A percentile compares a stretch with the other conserved stretches of the same genome.
Evolutionary conservation across 2,329 filamentous ascomycete genomes (phyloP).

Genomic region (Verticillium nonalfalfae): DNA sequence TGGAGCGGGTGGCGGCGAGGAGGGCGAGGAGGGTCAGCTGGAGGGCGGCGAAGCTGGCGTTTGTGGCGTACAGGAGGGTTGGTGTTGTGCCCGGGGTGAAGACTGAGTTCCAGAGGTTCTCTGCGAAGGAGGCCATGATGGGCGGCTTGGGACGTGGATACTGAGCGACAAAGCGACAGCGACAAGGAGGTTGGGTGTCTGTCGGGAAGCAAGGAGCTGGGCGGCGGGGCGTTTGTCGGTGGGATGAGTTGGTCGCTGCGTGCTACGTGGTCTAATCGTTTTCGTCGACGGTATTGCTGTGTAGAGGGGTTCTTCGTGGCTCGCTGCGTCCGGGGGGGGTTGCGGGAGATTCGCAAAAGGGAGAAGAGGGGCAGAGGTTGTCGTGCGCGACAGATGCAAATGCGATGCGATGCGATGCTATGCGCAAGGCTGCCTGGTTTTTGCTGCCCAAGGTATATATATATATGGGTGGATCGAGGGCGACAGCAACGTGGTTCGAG

Average conservation of each 20-base stretch:
- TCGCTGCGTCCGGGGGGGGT: background rate
- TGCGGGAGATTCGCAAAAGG: background rate
- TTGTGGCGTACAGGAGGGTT: slow-evolving; percentile 82
- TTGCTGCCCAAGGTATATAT: background rate
- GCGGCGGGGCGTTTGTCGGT: background rate
- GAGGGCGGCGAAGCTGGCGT: slow-evolving; percentile 79
- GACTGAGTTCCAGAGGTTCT: slow-evolving; percentile 83
- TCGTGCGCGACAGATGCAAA: background rate
- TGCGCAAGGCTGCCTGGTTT: background rate
- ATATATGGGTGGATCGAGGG: background rate
- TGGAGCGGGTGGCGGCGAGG: slow-evolving; percentile 73
- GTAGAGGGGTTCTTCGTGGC: background rate
- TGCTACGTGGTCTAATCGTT: no score
- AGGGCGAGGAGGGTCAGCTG: slow-evolving; percentile 73
- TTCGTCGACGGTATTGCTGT: no score
- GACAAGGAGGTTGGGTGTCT: no score
- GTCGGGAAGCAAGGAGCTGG: background rate
- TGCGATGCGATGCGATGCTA: background rate
- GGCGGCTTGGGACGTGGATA: background rate
- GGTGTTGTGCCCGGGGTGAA: slow-evolving; percentile 90
- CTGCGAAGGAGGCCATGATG: slow-evolving; percentile 56
- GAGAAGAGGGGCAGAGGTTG: background rate
- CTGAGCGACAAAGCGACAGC: no score
- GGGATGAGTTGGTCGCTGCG: background rate
- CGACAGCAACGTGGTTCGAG: background rate